Percentiles rank a stretch among this genome's conserved stretches.
These are phyloP conservation scores for Erythrobasidium yunnanense DNA, from an alignment of 768 basidiomycete genomes.

Conservation along the genomic window DNA sequence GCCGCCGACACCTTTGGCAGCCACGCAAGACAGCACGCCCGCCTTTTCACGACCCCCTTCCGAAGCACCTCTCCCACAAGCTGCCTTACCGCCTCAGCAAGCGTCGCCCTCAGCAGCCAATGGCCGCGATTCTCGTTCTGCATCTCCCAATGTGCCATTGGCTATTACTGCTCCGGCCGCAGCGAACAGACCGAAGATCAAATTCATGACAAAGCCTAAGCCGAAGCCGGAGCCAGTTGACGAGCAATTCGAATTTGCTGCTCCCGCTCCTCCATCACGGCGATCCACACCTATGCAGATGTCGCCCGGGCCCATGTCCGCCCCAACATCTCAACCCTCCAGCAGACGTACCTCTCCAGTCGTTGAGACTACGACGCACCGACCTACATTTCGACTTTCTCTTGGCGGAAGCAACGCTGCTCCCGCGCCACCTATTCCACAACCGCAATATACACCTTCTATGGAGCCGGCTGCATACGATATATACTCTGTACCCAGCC, in stretches of 20 bases:
- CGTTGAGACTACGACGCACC: too few relatives aligned
- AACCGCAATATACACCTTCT: too few relatives aligned
- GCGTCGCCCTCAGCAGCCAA: neutral
- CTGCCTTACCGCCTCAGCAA: neutral
- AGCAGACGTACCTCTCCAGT: too few relatives aligned
- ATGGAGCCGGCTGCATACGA: constrained; percentile 26
- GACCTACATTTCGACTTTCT: too few relatives aligned
- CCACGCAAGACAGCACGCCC: neutral
- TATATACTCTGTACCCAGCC: neutral
- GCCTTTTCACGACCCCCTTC: neutral
- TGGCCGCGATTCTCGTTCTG: constrained; percentile 6
- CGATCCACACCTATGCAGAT: neutral
- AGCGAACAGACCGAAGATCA: constrained; percentile 45
- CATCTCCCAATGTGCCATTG: constrained; percentile 8
- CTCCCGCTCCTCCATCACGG: neutral
- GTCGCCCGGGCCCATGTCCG: constrained; percentile 24
- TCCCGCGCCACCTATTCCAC: constrained; percentile 40
- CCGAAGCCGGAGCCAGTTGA: constrained; percentile 17
- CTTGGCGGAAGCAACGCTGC: too few relatives aligned
- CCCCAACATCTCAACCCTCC: constrained; percentile 38
- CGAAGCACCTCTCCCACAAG: too few relatives aligned
- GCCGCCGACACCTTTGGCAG: neutral
- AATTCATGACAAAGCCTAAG: constrained; percentile 45
- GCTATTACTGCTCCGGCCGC: constrained; percentile 6
- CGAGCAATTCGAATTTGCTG: neutral